Conservation (phyloP, 495 filamentous ascomycete species). For the Umbilicaria muhlenbergii region DNA sequence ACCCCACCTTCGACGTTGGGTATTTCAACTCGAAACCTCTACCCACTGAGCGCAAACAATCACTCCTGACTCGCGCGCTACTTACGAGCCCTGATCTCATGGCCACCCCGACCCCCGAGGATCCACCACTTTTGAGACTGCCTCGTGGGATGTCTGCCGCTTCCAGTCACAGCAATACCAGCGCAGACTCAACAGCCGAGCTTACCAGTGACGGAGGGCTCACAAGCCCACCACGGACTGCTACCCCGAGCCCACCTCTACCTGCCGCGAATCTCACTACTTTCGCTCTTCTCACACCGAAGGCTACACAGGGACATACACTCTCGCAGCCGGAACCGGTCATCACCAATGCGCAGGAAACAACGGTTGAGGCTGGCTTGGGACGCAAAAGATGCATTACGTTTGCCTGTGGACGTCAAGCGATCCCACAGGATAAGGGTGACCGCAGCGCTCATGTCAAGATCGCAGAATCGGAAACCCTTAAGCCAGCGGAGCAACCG, state of each 20-base stretch:
- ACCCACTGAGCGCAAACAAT: constrained; percentile 42
- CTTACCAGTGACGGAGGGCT: constrained; percentile 82
- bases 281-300: background rate
- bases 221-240: constrained; percentile 80
- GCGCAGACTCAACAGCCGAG: constrained; percentile 66
- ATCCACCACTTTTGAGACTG: constrained; percentile 18
- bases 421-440: background rate
- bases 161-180: constrained; percentile 64
- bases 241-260: constrained; percentile 72
- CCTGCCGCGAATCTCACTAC: constrained; percentile 20
- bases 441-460: background rate
- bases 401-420: constrained; percentile 61
- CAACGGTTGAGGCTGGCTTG: constrained; percentile 36
- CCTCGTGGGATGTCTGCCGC: constrained; percentile 26
- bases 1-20: constrained; percentile 13
- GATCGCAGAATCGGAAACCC: background rate
- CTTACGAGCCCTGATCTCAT: constrained; percentile 43
- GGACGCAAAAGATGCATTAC: constrained; percentile 78
- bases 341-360: constrained; percentile 18
- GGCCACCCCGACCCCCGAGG: constrained; percentile 22
- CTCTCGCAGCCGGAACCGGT: constrained; percentile 11
- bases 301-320: constrained; percentile 8
- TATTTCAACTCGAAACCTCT: constrained; percentile 25
- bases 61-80: constrained; percentile 66
- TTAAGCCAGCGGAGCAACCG: constrained; percentile 17